phyloP scores from a whole-genome alignment of 1,284 basidiomycete genomes.

The Sanguinoderma infundibulare region DNA sequence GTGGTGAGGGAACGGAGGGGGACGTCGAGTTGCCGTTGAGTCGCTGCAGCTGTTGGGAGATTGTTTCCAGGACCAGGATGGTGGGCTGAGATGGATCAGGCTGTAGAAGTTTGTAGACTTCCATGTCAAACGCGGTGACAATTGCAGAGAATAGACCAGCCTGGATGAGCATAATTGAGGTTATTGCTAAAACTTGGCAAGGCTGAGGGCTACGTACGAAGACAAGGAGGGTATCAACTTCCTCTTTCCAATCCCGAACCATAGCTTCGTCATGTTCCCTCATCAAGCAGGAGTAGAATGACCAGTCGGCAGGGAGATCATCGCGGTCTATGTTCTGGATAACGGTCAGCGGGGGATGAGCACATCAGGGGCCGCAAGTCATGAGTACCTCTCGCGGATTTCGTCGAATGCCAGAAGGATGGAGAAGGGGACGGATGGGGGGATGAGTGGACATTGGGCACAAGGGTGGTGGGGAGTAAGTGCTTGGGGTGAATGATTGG shows the following conservation, averaged over 20 bases:
- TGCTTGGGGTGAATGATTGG: too few relatives aligned
- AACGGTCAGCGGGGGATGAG: background rate
- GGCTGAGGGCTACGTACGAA: constrained; percentile 17
- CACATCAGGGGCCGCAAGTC: background rate
- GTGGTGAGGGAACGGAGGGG: background rate
- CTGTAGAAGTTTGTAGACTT: constrained; percentile 27
- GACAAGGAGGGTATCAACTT: constrained; percentile 26
- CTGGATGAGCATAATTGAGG: constrained; percentile 1
- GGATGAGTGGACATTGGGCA: too few relatives aligned
- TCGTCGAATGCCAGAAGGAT: too few relatives aligned
- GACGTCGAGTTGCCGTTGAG: background rate
- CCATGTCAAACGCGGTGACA: constrained; percentile 31
- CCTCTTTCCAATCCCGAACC: constrained; percentile 27
- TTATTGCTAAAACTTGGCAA: background rate
- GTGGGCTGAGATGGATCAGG: constrained; percentile 16
- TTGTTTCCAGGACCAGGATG: constrained; percentile 16
- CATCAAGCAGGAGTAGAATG: constrained; percentile 16
- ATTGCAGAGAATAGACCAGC: constrained; percentile 32
- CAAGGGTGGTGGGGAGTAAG: too few relatives aligned
- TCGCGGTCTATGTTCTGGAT: background rate
- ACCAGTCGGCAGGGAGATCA: constrained; percentile 11
- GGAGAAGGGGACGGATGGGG: too few relatives aligned
- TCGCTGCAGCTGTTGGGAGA: constrained; percentile 18
- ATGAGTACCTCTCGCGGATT: too few relatives aligned
- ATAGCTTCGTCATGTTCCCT: constrained; percentile 22